Evolutionary conservation across 2,329 filamentous ascomycete species (phyloP), one percentile per base, ranked within the genome.

Genomic region (Pyrenophora seminiperda): DNA sequence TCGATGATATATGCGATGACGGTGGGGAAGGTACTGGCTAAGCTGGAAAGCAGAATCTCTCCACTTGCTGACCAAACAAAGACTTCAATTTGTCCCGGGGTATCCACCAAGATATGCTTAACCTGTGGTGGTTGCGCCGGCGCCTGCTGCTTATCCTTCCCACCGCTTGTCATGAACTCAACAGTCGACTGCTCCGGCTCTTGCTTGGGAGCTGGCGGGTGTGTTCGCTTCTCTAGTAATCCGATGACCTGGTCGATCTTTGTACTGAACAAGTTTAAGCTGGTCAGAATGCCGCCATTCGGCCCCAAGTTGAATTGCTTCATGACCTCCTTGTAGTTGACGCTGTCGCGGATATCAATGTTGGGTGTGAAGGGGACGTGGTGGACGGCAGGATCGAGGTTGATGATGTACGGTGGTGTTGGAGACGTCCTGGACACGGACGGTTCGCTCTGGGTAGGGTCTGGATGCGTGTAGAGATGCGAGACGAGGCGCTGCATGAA

Each of bases 251-350:
- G 94, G 67, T 99, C 95, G 55, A 99, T 91, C 75, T 99, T 99
- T 49, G 95, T 99, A 33, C 92, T 91, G 73, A 99, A 99, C 19
- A 99, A 83, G 73, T 99, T 99, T 40, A 99, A 79, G 9, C 90
- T 94, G 2, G 95, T 99, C 61, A 99, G 78, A 67, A 99, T 99
- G 38, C 92, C 95, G 43, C 94, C 94, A 77, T 99, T 99, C 7
- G 94, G 94, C 0, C 94, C 94, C 0, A 99, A 83, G 70, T 97
- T 97, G 75, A 97, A 97, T 76, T 97, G 92, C 76, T 93, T 95
- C 95, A 99, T 99, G 58, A 99, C 94, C 76, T 99, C 93, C 73
- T 96, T 94, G 80, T 99, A 99, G 82, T 99, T 97, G 73, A 99
- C 93, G 19, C 90, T 94, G 76, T 99, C 94, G 67, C 95, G 91